Base-by-base conservation (phyloP, 2,329 filamentous ascomycete species). In the Alternaria triticina region DNA sequence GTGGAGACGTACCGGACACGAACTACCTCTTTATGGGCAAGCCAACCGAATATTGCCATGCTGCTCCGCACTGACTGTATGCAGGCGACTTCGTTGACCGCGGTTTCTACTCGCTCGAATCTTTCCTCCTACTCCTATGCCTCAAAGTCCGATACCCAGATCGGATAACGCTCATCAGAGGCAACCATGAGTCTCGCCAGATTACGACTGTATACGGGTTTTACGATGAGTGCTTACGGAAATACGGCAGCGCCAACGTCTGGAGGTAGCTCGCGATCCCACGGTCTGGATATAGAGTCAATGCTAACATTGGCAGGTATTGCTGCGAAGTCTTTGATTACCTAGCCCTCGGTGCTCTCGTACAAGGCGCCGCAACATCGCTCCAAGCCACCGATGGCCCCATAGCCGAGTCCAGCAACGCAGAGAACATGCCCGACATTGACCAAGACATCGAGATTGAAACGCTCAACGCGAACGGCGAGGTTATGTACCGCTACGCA, bases 251-350 rank as follows among this genome's bases (percentile, higher is more conserved):
- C 77, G 94, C 95, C 40, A 98, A 97, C 74, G 95, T 98, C 1
- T 98, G 95, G 95, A 88, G 72, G 66, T 71, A 68, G 11, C 13
- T 13, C 11, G 25, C 13, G n/a, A 22, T 20, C n/a, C 3, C 8
- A 2, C 0, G 7, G 10, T n/a, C 30, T 33, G 3, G 9, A 7
- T 27, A 2, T 15, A 6, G 17, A 46, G 36, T 36, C 13, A 30
- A 15, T 6, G 11, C 64, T 67, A 46, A 69, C 5, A 28, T 0
- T 12, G 12, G 7, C 61, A 81, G 81, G 69, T 84, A 97, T 78
- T 99, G 94, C 83, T 97, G 94, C 82, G 96, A 99, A 74, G 92
- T 98, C 5, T 99, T 99, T 78, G 95, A 99, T 82, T 98, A 97
- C 80, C 89, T 99, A 22, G 93, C 94, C 6, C 88, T 97, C 6